Evolutionary conservation across 495 filamentous ascomycete species (phyloP), one percentile per base, ranked within the genome.

Genomic region (Cercophora samala): DNA sequence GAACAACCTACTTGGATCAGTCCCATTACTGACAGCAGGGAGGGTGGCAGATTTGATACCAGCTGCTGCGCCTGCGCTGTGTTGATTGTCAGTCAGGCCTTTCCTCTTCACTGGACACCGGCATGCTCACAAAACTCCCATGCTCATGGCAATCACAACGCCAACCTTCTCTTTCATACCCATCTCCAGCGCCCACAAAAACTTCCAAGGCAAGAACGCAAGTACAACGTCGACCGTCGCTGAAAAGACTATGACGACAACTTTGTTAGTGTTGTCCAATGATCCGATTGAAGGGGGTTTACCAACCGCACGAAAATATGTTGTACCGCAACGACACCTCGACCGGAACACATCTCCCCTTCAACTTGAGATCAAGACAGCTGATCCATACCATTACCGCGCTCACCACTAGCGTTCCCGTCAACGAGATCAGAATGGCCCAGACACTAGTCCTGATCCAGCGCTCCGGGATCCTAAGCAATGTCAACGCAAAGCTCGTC

Each of bases 91-190:
- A 69, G 64, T 24, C 18, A 53, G 3, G 46, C 6, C 4, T 29
- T 9, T 18, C 1, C 18, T 60, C 24, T 63, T 22, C 60, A 23
- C 23, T 18, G 1, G 8, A 18, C 21, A 62, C 18, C 4, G 26
- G 18, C 17, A 46, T 21, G 70, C 79, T 60, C 64, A 80, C 78
- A 81, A 77, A 13, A 80, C 22, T 18, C 78, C 78, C 64, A 78
- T 74, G 55, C 74, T 78, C 77, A 80, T 79, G 3, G 76, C 77
- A 17, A 79, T 23, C 37, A 70, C 72, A 1, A 76, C 76, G 1
- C 78, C 78, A 62, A 76, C 69, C 64, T 76, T 78, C 67, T 79
- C 78, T 58, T 72, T 72, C 22, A 42, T 67, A 59, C 71, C 72
- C 76, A 80, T 77, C 64, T 77, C 69, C 21, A 76, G 69, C 18